Evolutionary conservation across 495 filamentous ascomycete genomes (phyloP), one percentile per base, ranked within the genome.

Genomic region (Penicillium simplicissimum): DNA sequence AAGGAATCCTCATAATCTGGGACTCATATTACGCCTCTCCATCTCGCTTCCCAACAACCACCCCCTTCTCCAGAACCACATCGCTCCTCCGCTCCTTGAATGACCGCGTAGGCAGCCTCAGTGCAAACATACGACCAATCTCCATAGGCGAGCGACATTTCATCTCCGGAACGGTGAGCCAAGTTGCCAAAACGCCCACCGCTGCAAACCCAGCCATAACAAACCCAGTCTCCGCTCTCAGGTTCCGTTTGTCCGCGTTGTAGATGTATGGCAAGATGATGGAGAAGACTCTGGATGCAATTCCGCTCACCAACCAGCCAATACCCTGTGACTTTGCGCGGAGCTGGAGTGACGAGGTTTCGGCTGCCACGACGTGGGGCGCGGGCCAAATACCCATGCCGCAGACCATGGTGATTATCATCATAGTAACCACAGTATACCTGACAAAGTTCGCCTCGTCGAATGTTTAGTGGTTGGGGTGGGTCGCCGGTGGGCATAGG

Each of bases 101-200:
- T 13, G 31, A 23, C 1, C 68, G 57, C 17, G 73, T 62, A 0
- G 61, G 61, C 1, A 73, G 31, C 0, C 15, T 59, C 40, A 66
- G 15, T 0, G 68, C 65, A 59, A 76, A 78, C 74, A 78, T 72
- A 0, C 62, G 63, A 58, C 76, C 73, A 48, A 76, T 76, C 51
- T 77, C 75, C 58, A 67, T 64, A 1, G 67, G 58, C 3, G 64
- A 67, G 8, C 67, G 55, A 33, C 69, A 61, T 55, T 74, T 76
- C 75, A 77, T 77, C 59, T 77, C 75, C 0, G 75, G 75, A 8
- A 77, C 62, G 35, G 60, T 15, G 5, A 62, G 38, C 72, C 67
- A 76, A 31, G 68, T 59, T 1, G 40, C 56, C 5, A 63, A 34
- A 15, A 70, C 15, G 0, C 55, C 68, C 3, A 74, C 23, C 2